Conservation (phyloP, 306 rosid species). For the Quercus gilva region DNA sequence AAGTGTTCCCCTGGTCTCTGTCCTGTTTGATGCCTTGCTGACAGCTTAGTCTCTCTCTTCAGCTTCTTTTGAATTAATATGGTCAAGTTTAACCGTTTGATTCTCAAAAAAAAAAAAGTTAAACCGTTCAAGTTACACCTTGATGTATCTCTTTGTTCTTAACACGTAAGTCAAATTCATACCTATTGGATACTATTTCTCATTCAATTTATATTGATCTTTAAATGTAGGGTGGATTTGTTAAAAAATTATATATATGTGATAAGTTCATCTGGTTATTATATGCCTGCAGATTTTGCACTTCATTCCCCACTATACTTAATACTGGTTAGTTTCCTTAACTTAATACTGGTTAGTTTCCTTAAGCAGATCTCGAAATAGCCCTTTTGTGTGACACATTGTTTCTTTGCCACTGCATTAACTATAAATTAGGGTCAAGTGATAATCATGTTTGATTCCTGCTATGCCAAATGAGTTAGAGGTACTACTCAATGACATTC, state of each 20-base stretch:
- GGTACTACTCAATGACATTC: not conserved
- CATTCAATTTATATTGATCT: too few species aligned
- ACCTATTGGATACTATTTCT: too few species aligned
- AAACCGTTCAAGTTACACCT: too few species aligned
- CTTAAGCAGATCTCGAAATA: not conserved
- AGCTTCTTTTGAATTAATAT: not conserved
- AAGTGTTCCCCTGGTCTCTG: constrained; percentile 17
- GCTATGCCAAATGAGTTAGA: constrained; percentile 1
- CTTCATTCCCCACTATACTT: not conserved
- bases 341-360: too few species aligned
- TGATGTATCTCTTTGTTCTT: too few species aligned
- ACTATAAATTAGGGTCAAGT: not conserved
- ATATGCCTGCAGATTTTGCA: not conserved
- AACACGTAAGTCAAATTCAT: too few species aligned
- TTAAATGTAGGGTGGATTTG: too few species aligned
- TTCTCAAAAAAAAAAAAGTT: too few species aligned
- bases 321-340: not conserved
- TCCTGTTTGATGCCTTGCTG: not conserved
- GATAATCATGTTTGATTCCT: not conserved
- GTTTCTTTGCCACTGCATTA: not conserved
- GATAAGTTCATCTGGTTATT: not conserved
- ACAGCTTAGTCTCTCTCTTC: not conserved
- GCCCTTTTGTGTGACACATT: not conserved
- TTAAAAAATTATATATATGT: too few species aligned
- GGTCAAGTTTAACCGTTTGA: too few species aligned